Conservation (phyloP, 345 rosid species). For the Euclidium syriacum region DNA sequence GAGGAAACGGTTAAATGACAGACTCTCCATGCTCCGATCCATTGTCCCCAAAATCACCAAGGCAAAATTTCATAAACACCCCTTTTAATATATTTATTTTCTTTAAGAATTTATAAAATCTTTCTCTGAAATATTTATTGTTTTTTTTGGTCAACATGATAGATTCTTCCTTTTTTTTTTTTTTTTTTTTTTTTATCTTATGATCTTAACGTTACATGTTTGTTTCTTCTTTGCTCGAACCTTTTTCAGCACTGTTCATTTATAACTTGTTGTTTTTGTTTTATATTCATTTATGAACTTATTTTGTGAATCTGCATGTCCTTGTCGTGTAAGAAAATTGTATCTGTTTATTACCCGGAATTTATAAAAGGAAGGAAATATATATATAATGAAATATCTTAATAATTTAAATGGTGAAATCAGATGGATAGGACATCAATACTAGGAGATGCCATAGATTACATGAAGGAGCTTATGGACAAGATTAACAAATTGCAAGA, state of each 20-base stretch:
- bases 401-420: too few relatives aligned
- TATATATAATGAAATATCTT: too few relatives aligned
- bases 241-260: not conserved
- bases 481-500: slow-evolving; percentile 59
- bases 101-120: not conserved
- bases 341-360: not conserved
- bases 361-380: not conserved
- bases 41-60: slow-evolving; percentile 83
- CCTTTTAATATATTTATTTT: not conserved
- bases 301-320: not conserved
- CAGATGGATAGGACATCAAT: slow-evolving; percentile 77
- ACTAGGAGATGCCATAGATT: slow-evolving; percentile 67
- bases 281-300: too few relatives aligned
- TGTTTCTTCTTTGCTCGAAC: not conserved
- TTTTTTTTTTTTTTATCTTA: not conserved
- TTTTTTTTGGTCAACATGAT: not conserved
- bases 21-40: slow-evolving; percentile 88
- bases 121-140: not conserved
- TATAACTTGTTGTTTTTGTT: not conserved
- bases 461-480: slow-evolving; percentile 61
- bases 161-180: not conserved
- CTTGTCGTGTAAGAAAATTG: not conserved
- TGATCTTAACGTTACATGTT: not conserved
- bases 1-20: slow-evolving; percentile 75
- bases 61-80: not conserved